A percentile compares a stretch with the other conserved stretches of the same genome.
Evolutionary conservation across 2,329 filamentous ascomycete genomes (phyloP).

Genomic region (Hirsutella thompsonii): DNA sequence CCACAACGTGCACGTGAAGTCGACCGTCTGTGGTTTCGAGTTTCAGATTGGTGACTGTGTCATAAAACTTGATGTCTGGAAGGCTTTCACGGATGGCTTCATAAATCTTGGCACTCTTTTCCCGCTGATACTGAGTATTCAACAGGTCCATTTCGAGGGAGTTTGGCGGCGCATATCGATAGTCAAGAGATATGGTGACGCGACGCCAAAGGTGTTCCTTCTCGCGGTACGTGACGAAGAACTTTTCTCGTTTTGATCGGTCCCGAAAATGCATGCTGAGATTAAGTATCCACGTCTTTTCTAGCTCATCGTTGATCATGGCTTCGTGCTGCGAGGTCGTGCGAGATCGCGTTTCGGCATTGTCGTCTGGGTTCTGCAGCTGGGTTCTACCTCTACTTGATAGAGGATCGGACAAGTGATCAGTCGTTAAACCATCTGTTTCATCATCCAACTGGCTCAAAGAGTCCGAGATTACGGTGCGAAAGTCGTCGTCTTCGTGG

Average conservation of each 20-base stretch:
- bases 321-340: constrained; percentile 44
- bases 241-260: constrained; percentile 85
- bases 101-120: constrained; percentile 89
- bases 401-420: not conserved
- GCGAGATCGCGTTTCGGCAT: constrained; percentile 31
- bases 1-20: constrained; percentile 93
- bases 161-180: constrained; percentile 63
- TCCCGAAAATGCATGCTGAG: constrained; percentile 97
- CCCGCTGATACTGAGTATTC: constrained; percentile 67
- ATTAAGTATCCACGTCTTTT: constrained; percentile 88
- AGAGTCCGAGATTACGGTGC: constrained; percentile 12
- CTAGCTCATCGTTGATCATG: constrained; percentile 67
- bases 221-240: constrained; percentile 91
- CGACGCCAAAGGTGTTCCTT: constrained; percentile 67
- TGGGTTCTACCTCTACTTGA: not conserved
- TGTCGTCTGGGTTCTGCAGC: constrained; percentile 9
- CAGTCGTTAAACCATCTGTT: not conserved
- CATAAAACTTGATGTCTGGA: constrained; percentile 88
- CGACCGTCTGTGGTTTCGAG: constrained; percentile 78
- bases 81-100: constrained; percentile 88
- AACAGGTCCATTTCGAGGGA: constrained; percentile 80
- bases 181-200: constrained; percentile 89
- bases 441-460: constrained; percentile 10
- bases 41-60: constrained; percentile 91
- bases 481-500: constrained; percentile 9